Conservation (phyloP, 2,329 filamentous ascomycete species). For the Thelonectria discophora region DNA sequence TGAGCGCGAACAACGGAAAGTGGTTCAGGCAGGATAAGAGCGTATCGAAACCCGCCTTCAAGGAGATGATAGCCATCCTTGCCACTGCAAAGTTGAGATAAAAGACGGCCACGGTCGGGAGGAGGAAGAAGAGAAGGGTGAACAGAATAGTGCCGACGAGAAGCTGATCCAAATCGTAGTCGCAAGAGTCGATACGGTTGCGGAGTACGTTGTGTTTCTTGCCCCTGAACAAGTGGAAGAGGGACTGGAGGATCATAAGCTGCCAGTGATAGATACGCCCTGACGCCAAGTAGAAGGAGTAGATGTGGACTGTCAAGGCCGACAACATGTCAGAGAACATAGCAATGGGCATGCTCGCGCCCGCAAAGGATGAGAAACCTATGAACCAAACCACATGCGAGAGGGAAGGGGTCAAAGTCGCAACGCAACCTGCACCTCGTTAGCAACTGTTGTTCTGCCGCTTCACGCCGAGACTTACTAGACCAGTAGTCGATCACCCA, state of each 20-base stretch:
- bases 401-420: conserved; percentile 79
- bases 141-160: conserved; percentile 97
- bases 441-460: conserved; percentile 25
- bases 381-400: conserved; percentile 90
- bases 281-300: conserved; percentile 96
- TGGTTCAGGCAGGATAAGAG: conserved; percentile 94
- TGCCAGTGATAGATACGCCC: conserved; percentile 99
- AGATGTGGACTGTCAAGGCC: conserved; percentile 92
- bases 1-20: conserved; percentile 95
- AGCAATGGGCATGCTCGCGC: conserved; percentile 95
- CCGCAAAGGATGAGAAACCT: conserved; percentile 92
- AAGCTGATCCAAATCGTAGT: conserved; percentile 97
- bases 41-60: conserved; percentile 93
- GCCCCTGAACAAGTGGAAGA: conserved; percentile 98
- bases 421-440: conserved; percentile 72
- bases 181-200: conserved; percentile 97
- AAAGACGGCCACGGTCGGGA: conserved; percentile 95
- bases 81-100: conserved; percentile 96
- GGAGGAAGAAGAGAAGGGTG: conserved; percentile 90
- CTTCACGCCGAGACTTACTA: conserved; percentile 59
- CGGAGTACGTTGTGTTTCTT: conserved; percentile 98
- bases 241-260: conserved; percentile 91
- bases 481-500: conserved; percentile 99
- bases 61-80: conserved; percentile 90
- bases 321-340: conserved; percentile 95